These are phyloP conservation scores for Neofusicoccum parvum DNA, from an alignment of 2,329 filamentous ascomycete genomes.

Conservation along the genomic window DNA sequence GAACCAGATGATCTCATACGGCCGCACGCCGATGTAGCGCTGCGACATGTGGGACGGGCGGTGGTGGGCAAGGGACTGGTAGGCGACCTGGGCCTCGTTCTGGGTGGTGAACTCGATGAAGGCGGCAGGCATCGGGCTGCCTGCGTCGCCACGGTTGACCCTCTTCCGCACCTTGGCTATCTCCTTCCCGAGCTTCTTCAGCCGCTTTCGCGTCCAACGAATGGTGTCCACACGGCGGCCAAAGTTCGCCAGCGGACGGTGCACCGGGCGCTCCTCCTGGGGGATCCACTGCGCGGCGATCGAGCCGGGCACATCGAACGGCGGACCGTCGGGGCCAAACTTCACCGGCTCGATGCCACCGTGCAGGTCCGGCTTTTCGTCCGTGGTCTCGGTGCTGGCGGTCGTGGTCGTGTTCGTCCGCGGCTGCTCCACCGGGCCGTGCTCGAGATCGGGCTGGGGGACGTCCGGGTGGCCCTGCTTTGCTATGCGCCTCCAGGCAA, in stretches of 20 bases:
- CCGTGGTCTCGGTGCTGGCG: background rate
- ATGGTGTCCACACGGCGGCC: slow-evolving; percentile 7
- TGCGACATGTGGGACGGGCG: slow-evolving; percentile 92
- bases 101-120: slow-evolving; percentile 99
- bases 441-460: background rate
- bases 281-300: slow-evolving; percentile 16
- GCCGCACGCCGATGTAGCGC: slow-evolving; percentile 85
- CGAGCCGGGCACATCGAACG: slow-evolving; percentile 7
- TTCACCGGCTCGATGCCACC: background rate
- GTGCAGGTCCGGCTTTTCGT: background rate
- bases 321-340: background rate
- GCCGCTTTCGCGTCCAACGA: slow-evolving; percentile 8
- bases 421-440: background rate
- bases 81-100: slow-evolving; percentile 96
- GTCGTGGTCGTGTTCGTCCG: background rate
- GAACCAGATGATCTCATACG: slow-evolving; percentile 90
- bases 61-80: slow-evolving; percentile 87
- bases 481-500: background rate
- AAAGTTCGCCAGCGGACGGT: slow-evolving; percentile 8
- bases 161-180: slow-evolving; percentile 88
- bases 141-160: slow-evolving; percentile 77
- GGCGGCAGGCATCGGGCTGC: slow-evolving; percentile 75
- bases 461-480: slow-evolving; percentile 6
- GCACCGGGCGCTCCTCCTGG: background rate
- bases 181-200: slow-evolving; percentile 72